Conservation (phyloP, 2,329 filamentous ascomycete species). For the Claviceps spartinae region DNA sequence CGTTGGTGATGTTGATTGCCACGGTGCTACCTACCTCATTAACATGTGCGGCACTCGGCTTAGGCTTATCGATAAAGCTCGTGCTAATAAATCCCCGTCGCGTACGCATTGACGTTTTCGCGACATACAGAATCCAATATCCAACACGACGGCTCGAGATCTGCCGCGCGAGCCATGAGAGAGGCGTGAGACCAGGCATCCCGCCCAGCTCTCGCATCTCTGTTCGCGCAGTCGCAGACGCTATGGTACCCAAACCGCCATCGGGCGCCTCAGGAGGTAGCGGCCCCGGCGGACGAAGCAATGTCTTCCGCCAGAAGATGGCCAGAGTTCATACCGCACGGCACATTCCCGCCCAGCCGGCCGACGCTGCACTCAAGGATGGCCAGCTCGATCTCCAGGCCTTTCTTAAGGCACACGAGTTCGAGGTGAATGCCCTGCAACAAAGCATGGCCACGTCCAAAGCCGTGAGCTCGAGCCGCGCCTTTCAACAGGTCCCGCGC, state of each 20-base stretch:
- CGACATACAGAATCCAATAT: no score
- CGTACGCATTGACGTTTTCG: no score
- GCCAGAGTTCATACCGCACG: slow-evolving; percentile 33
- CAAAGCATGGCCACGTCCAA: slow-evolving; percentile 68
- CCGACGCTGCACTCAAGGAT: slow-evolving; percentile 41
- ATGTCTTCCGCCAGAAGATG: slow-evolving; percentile 26
- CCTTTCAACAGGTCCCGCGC: slow-evolving; percentile 83
- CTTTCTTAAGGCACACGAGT: slow-evolving; percentile 76
- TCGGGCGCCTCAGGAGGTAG: slow-evolving; percentile 10
- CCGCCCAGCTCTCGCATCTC: neutral
- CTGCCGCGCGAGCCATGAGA: neutral
- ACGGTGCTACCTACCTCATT: no score
- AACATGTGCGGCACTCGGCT: no score
- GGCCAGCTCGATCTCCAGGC: slow-evolving; percentile 76
- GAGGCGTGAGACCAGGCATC: neutral
- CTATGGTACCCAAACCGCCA: slow-evolving; percentile 15
- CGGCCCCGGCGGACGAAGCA: slow-evolving; percentile 10
- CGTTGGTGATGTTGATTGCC: no score
- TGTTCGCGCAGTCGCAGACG: neutral
- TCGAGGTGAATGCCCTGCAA: slow-evolving; percentile 77
- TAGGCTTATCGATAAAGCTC: no score
- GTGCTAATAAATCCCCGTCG: no score
- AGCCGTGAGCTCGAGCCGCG: slow-evolving; percentile 46
- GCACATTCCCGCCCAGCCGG: slow-evolving; percentile 35
- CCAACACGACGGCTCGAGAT: neutral